Evolutionary conservation across 768 basidiomycete genomes (phyloP), one percentile per base, ranked within the genome.

Genomic region (Lentinula lateritia): DNA sequence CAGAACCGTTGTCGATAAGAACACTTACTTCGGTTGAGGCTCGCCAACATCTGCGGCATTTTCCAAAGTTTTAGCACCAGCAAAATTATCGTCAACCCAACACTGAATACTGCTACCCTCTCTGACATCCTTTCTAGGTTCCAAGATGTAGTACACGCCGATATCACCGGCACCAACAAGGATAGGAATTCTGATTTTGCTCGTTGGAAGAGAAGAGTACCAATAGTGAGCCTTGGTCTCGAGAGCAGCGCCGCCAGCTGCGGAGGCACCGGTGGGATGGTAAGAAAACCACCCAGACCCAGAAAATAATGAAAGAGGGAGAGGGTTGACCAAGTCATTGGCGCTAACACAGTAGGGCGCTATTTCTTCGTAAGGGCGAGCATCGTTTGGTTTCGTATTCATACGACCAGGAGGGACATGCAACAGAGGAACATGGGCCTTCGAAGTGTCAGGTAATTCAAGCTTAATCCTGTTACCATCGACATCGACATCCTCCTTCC

Each of bases 51-150:
- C 84, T 3, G 80, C 92, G 1, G 84, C 85, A 69, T 98, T 95
- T 72, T 87, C 84, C 61, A 98, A 79, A 45, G 86, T 80, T 63
- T 84, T 84, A 34, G 86, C 88, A 5, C 97, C 96, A 0, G 67
- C 74, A 64, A 87, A 84, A 70, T 99, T 99, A 72, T 99, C 95
- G 72, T 99, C 97, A 36, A 99, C 97, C 96, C 96, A 98, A 72
- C 97, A 98, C 67, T 91, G 85, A 3, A 95, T 78, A 57, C 83
- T 80, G 66, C 87, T 87, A 36, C 92, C 89, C 62, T 83, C 77
- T 5, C 83, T 86, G 39, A 85, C 78, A 16, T 76, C 71, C 28
- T 67, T 68, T 53, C 79, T 75, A 10, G 92, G 88, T 63, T 94
- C 93, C 71, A 83, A 83, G 36, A 98, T 62, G 73, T 87, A 97